Percentiles rank a stretch among this genome's conserved stretches.
Conservation (phyloP, 2,329 filamentous ascomycete species). For the Diaporthe sp. region DNA sequence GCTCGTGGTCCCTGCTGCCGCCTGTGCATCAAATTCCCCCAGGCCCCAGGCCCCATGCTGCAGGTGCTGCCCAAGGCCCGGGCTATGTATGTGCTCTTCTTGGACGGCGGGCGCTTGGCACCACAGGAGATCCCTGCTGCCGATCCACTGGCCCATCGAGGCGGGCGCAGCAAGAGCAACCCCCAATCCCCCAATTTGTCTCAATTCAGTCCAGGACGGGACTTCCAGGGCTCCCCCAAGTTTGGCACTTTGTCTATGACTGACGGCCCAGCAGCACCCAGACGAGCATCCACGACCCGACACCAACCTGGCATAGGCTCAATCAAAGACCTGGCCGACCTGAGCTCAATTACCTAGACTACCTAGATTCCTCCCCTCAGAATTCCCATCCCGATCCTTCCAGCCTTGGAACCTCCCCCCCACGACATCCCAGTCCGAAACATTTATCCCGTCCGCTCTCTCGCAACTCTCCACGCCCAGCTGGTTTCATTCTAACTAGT, state of each 20-base stretch:
- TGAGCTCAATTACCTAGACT: conserved; percentile 14
- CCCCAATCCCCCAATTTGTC: conserved; percentile 30
- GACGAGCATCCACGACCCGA: neutral
- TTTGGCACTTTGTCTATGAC: conserved; percentile 17
- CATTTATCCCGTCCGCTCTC: conserved; percentile 31
- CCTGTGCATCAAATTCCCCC: conserved; percentile 20
- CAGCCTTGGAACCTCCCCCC: conserved; percentile 6
- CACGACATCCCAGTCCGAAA: conserved; percentile 41
- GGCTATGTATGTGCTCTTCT: conserved; percentile 1
- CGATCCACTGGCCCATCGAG: conserved; percentile 28
- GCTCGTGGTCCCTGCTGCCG: conserved; percentile 26
- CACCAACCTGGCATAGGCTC: conserved; percentile 11
- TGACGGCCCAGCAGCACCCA: neutral
- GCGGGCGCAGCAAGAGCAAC: conserved; percentile 29
- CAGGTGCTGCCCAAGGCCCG: neutral
- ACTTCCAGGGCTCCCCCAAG: conserved; percentile 18
- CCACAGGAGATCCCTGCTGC: conserved; percentile 26
- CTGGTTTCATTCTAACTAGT: conserved; percentile 33
- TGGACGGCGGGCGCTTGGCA: conserved; percentile 23
- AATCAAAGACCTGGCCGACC: neutral
- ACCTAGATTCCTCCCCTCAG: conserved; percentile 2
- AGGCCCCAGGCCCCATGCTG: neutral
- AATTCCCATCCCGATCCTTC: conserved; percentile 6
- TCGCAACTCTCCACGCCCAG: conserved; percentile 21
- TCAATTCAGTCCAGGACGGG: conserved; percentile 22